Evolutionary conservation across 441 rosid species (phyloP), one percentile per base, ranked within the genome.

Genomic region (Mallotus repandus): DNA sequence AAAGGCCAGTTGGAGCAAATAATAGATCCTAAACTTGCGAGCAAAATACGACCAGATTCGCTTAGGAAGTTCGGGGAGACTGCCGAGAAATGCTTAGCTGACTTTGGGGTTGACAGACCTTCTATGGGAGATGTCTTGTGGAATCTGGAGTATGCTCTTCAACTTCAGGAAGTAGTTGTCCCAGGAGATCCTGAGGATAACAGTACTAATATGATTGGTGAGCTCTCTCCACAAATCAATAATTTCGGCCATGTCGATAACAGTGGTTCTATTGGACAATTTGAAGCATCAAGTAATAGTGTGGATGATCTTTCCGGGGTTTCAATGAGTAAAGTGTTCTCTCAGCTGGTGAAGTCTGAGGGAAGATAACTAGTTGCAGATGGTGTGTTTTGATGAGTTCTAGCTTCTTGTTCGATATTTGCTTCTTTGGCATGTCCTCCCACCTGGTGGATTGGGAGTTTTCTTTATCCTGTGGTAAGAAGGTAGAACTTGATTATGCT

Each of bases 171-270:
- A 72, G 85, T 72, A 4, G 75, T 78, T 53, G 19, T 75, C 16
- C 80, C 57, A 1, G 84, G 85, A 5, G 85, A 82, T 32, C 81
- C 82, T 0, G 87, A 84, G 73, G 87, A 82, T 5, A 82, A 82
- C 72, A 85, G 88, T 59, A 84, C 83, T 9, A 82, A 84, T 15
- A 68, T 82, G 88, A 82, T 84, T 69, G 97, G 94, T 0, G 93
- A 90, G 49, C 87, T 94, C 63, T 89, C 92, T 22, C 89, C 94
- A 1, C 94, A 86, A 79, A 81, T 94, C 75, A 84, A 87, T 85
- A 81, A 89, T 53, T 86, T 92, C 89, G 82, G 84, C 78, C 79
- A 84, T 53, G 78, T 69, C 75, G 93, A 87, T 32, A 64, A 76
- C 9, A 76, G 72, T 29, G 3, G 1, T 2, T 76, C 86, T 11